Conservation (phyloP, 2,329 filamentous ascomycete species). For the Biscogniauxia mediterranea region DNA sequence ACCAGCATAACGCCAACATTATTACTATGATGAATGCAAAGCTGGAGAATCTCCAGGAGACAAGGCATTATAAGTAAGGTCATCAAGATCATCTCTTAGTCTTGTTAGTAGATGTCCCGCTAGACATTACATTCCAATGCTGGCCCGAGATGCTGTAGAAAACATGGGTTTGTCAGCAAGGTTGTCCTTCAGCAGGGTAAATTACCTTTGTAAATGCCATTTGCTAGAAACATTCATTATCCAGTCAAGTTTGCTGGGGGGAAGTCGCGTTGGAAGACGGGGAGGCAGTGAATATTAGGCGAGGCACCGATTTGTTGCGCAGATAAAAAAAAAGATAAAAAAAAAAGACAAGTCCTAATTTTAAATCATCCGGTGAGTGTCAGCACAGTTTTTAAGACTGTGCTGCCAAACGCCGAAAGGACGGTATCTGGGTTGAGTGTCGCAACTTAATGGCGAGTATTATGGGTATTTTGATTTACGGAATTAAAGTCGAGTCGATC, state of each 20-base stretch:
- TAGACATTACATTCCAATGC: background rate
- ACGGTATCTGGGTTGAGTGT: slow-evolving; percentile 19
- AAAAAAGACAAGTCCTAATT: background rate
- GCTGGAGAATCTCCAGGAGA: background rate
- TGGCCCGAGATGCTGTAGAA: background rate
- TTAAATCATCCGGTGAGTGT: background rate
- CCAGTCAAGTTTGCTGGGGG: background rate
- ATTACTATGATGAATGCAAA: background rate
- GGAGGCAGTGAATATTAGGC: background rate
- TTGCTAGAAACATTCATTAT: background rate
- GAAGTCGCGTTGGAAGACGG: background rate
- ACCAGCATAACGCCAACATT: background rate
- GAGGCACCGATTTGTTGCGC: background rate
- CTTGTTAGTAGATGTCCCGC: background rate
- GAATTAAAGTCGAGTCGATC: slow-evolving; percentile 34
- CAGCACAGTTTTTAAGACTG: slow-evolving; percentile 9
- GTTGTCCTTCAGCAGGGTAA: background rate
- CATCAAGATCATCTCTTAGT: background rate
- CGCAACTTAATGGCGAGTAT: slow-evolving; percentile 30
- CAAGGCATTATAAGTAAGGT: background rate
- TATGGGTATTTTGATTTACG: slow-evolving; percentile 30
- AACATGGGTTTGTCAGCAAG: background rate
- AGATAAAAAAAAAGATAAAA: background rate
- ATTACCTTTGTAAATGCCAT: background rate
- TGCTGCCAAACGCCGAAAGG: slow-evolving; percentile 19